A percentile compares a stretch with the other conserved stretches of the same genome.
Evolutionary conservation across 257 asterid species (phyloP).

Genomic region (Dorcoceras hygrometricum): DNA sequence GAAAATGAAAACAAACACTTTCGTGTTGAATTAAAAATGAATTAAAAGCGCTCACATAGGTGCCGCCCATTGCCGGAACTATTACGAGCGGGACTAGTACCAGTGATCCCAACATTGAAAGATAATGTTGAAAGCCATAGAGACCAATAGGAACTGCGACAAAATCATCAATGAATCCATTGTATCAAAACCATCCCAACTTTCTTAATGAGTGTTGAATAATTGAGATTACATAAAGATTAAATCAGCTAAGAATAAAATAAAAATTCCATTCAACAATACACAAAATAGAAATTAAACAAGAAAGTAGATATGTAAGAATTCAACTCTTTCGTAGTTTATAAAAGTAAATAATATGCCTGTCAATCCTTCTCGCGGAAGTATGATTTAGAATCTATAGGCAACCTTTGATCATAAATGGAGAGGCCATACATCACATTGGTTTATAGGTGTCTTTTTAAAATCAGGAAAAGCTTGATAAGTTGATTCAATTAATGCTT

Average conservation of each 20-base stretch:
- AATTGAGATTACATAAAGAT: conserved; percentile 3
- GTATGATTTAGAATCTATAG: background rate
- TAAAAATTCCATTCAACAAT: no score
- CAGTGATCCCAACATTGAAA: conserved; percentile 91
- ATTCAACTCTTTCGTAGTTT: background rate
- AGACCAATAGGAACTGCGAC: conserved; percentile 92
- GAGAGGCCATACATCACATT: background rate
- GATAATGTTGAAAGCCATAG: conserved; percentile 90
- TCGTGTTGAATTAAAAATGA: conserved; percentile 21
- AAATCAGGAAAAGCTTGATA: background rate
- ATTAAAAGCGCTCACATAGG: conserved; percentile 75
- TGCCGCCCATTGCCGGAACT: conserved; percentile 99
- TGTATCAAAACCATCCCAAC: conserved; percentile 9
- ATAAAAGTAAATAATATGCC: no score
- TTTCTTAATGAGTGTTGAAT: background rate
- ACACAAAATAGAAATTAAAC: background rate
- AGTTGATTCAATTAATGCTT: background rate
- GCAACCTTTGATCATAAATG: background rate
- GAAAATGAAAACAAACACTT: background rate
- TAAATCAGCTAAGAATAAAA: conserved; percentile 16
- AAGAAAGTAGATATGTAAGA: background rate
- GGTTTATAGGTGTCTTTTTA: background rate
- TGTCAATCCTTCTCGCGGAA: background rate
- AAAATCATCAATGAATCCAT: conserved; percentile 22
- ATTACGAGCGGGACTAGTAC: conserved; percentile 89